Evolutionary conservation across 768 basidiomycete genomes (phyloP).

Genomic region (Lactarius hengduanensis): DNA sequence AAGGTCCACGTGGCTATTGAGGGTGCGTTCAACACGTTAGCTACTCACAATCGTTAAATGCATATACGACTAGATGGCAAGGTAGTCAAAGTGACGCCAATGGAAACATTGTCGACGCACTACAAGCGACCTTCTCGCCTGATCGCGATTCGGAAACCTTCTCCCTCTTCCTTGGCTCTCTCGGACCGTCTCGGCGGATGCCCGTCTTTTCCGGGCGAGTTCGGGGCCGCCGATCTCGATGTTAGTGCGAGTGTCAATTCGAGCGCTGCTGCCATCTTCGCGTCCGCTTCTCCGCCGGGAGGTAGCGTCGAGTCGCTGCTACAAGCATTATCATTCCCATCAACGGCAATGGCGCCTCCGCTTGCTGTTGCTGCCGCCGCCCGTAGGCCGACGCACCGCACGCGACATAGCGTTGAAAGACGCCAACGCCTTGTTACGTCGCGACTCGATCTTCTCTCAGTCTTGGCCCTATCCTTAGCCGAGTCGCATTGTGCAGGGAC

Average conservation of each 20-base stretch:
- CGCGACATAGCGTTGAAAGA: constrained; percentile 60
- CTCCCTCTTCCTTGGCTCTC: no score
- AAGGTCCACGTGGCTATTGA: no score
- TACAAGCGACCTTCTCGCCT: no score
- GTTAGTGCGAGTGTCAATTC: not conserved
- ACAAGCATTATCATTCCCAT: constrained; percentile 31
- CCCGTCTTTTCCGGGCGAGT: not conserved
- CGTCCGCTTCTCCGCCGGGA: not conserved
- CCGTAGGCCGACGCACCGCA: constrained; percentile 60
- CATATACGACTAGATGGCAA: no score
- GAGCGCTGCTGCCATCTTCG: not conserved
- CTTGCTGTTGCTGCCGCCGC: constrained; percentile 25
- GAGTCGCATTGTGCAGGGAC: constrained; percentile 54
- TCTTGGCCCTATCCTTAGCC: constrained; percentile 35
- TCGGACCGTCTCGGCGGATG: no score
- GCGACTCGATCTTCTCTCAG: constrained; percentile 46
- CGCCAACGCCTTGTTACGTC: constrained; percentile 35
- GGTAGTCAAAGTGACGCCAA: no score
- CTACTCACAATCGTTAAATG: no score
- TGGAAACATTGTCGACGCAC: no score
- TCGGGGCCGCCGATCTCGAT: not conserved
- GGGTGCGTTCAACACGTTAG: no score
- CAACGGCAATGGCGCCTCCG: not conserved
- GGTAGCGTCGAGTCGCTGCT: constrained; percentile 44
- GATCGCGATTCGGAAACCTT: no score